These are phyloP conservation scores for Gastrodia elata DNA, from an alignment of 106 monocot species.

Conservation along the genomic window DNA sequence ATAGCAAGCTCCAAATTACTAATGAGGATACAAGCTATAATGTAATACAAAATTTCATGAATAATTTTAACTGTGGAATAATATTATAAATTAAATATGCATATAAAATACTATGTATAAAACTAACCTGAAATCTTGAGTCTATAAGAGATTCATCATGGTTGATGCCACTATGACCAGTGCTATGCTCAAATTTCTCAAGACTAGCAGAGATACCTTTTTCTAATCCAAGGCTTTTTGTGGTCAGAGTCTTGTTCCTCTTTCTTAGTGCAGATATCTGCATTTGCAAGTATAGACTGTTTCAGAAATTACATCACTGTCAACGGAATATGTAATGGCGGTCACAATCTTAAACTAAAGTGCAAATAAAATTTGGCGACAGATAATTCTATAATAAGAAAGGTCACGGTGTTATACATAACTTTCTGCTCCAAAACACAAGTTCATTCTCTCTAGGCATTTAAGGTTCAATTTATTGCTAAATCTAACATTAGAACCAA, in stretches of 20 bases:
- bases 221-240: slow-evolving; percentile 23
- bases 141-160: slow-evolving; percentile 19
- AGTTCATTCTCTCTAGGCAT: background rate
- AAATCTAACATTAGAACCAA: background rate
- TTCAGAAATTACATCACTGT: background rate
- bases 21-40: no score
- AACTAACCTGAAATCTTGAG: slow-evolving; percentile 20
- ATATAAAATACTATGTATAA: background rate
- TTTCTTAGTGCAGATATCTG: slow-evolving; percentile 44
- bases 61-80: no score
- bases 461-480: background rate
- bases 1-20: no score
- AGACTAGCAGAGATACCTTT: slow-evolving; percentile 6
- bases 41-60: no score
- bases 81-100: no score
- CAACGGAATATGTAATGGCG: background rate
- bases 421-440: background rate
- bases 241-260: slow-evolving; percentile 40
- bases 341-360: background rate
- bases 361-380: background rate
- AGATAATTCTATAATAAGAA: no score
- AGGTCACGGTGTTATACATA: background rate
- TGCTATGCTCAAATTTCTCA: slow-evolving; percentile 1
- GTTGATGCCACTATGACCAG: slow-evolving; percentile 5
- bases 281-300: slow-evolving; percentile 5